Evolutionary conservation across 768 basidiomycete species (phyloP).

Genomic region (Gelatoporia subvermispora): DNA sequence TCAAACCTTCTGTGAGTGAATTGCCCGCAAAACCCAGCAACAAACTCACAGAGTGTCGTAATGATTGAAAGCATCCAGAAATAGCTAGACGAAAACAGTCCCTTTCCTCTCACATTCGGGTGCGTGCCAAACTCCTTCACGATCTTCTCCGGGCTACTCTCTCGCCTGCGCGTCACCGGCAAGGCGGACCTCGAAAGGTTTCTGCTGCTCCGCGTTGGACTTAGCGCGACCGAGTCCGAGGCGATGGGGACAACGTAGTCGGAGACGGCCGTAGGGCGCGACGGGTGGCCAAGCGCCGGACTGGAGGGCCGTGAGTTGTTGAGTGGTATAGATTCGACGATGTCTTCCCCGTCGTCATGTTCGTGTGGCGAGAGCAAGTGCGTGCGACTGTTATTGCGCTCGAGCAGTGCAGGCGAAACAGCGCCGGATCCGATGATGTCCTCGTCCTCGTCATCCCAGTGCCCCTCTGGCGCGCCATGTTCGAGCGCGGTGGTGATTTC

Average conservation of each 20-base stretch:
- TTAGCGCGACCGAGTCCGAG: slow-evolving; percentile 20
- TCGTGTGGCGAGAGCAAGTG: slow-evolving; percentile 15
- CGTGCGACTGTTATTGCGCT: slow-evolving; percentile 22
- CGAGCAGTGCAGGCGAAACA: slow-evolving; percentile 16
- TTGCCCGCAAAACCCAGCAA: not conserved
- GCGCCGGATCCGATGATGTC: slow-evolving; percentile 7
- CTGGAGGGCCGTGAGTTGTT: slow-evolving; percentile 17
- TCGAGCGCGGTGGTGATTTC: slow-evolving; percentile 20
- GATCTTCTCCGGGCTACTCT: slow-evolving; percentile 5
- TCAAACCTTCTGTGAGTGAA: not conserved
- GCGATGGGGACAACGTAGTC: slow-evolving; percentile 20
- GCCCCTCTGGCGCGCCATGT: slow-evolving; percentile 11
- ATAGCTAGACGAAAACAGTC: slow-evolving; percentile 46
- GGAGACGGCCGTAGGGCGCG: slow-evolving; percentile 3
- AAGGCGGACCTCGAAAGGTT: slow-evolving; percentile 17
- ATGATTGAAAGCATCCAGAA: slow-evolving; percentile 63
- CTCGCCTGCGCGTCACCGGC: slow-evolving; percentile 6
- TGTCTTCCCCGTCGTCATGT: slow-evolving; percentile 19
- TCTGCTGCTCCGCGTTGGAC: slow-evolving; percentile 15
- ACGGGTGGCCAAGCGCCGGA: slow-evolving; percentile 8
- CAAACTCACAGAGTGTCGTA: slow-evolving; percentile 48
- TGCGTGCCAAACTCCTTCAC: slow-evolving; percentile 21
- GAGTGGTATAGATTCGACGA: slow-evolving; percentile 15
- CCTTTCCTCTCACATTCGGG: slow-evolving; percentile 51
- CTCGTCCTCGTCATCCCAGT: slow-evolving; percentile 14